Percentiles rank a stretch among this genome's conserved stretches.
Conservation (phyloP, 2,329 filamentous ascomycete genomes). For the Dissoconium aciculare region DNA sequence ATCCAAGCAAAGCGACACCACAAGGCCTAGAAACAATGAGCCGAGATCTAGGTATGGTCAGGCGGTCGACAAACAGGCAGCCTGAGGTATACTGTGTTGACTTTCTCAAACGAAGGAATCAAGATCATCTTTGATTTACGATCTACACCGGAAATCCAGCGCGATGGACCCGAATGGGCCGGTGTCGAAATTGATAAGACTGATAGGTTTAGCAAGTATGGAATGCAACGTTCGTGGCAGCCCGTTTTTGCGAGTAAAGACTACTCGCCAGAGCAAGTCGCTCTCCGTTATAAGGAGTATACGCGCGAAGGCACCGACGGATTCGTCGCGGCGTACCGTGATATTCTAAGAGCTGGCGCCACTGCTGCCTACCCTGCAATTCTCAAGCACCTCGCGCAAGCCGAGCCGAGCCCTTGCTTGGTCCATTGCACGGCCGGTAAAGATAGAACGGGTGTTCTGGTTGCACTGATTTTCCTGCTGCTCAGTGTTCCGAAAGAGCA, state of each 20-base stretch:
- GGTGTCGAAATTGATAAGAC: conserved; percentile 14
- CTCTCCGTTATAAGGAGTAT: conserved; percentile 46
- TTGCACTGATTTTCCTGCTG: conserved; percentile 49
- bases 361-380: conserved; percentile 43
- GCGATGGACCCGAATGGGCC: conserved; percentile 24
- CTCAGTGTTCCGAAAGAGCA: conserved; percentile 44
- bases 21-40: conserved; percentile 39
- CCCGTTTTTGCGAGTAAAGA: conserved; percentile 51
- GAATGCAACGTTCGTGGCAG: conserved; percentile 42
- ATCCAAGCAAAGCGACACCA: conserved; percentile 44
- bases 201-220: conserved; percentile 26
- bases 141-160: conserved; percentile 43
- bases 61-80: conserved; percentile 17
- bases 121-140: conserved; percentile 54
- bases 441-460: conserved; percentile 58
- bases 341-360: conserved; percentile 41
- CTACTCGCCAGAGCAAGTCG: conserved; percentile 48
- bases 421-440: conserved; percentile 67
- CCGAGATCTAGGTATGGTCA: conserved; percentile 19
- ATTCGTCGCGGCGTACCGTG: conserved; percentile 48
- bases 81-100: conserved; percentile 1
- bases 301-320: conserved; percentile 40
- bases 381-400: conserved; percentile 41
- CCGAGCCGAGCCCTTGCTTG: conserved; percentile 37
- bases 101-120: conserved; percentile 36